A percentile compares a stretch with the other conserved stretches of the same genome.
Evolutionary conservation across 306 rosid species (phyloP).

Genomic region (Fragaria vesca): DNA sequence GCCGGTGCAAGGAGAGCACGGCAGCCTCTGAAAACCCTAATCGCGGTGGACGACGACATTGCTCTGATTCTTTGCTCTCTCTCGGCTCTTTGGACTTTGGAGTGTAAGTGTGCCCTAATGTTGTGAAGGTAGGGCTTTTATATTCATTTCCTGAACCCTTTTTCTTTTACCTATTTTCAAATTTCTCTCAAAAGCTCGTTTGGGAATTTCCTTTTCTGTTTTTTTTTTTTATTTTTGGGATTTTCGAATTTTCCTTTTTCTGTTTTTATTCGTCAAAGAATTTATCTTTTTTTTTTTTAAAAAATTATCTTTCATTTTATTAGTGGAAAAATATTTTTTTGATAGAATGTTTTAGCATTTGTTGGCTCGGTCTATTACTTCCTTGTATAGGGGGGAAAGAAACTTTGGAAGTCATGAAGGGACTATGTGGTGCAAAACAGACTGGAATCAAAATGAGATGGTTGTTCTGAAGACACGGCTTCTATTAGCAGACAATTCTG

Average conservation of each 20-base stretch:
- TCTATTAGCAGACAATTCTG: background rate
- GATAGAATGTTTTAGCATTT: no score
- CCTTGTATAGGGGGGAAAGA: background rate
- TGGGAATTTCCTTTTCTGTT: background rate
- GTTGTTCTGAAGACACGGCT: background rate
- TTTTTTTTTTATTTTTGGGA: no score
- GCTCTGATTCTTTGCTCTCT: background rate
- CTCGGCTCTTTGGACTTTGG: no score
- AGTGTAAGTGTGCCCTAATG: background rate
- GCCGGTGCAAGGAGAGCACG: conserved; percentile 29
- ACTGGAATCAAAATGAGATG: background rate
- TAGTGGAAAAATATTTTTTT: no score
- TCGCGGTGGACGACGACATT: conserved; percentile 8
- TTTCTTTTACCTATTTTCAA: background rate
- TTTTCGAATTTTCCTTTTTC: no score
- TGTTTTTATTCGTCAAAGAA: no score
- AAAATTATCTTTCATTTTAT: no score
- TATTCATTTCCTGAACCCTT: background rate
- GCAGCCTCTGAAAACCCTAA: conserved; percentile 38
- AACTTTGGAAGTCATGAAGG: background rate
- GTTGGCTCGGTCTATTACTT: background rate
- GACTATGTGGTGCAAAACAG: background rate
- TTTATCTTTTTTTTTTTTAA: no score
- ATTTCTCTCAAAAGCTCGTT: background rate
- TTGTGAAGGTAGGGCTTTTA: background rate